Conservation (phyloP, 306 rosid species). For the Fagus crenata region DNA sequence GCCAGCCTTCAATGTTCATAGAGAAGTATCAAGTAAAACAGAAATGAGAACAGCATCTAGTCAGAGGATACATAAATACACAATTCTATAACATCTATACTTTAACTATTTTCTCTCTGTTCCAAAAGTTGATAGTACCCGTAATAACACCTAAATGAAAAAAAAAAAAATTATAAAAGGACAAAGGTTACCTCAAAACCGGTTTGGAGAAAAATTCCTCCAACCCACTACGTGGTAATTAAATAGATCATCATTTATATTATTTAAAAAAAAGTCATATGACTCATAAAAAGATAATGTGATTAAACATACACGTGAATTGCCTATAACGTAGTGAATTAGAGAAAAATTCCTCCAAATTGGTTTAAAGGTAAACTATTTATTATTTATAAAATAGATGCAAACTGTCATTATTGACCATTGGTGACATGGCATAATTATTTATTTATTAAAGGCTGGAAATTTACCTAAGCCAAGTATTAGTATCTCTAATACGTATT, state of each 20-base stretch:
- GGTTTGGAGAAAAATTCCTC: too few relatives aligned
- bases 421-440: not conserved
- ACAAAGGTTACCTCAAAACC: too few relatives aligned
- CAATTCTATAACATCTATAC: not conserved
- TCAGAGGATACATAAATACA: not conserved
- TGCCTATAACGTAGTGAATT: too few relatives aligned
- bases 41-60: conserved; percentile 1
- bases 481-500: not conserved
- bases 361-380: too few relatives aligned
- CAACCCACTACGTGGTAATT: too few relatives aligned
- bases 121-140: not conserved
- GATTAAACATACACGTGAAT: too few relatives aligned
- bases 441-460: not conserved
- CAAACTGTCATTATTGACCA: not conserved
- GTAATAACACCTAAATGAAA: not conserved
- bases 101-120: not conserved
- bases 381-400: too few relatives aligned
- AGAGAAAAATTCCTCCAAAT: too few relatives aligned
- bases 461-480: not conserved
- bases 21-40: conserved; percentile 1
- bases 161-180: not conserved
- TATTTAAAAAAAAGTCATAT: too few relatives aligned
- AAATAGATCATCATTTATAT: too few relatives aligned
- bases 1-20: conserved; percentile 42
- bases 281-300: too few relatives aligned